A percentile compares a stretch with the other conserved stretches of the same genome.
Conservation (phyloP, 2,329 filamentous ascomycete species). For the Fusarium clavum region DNA sequence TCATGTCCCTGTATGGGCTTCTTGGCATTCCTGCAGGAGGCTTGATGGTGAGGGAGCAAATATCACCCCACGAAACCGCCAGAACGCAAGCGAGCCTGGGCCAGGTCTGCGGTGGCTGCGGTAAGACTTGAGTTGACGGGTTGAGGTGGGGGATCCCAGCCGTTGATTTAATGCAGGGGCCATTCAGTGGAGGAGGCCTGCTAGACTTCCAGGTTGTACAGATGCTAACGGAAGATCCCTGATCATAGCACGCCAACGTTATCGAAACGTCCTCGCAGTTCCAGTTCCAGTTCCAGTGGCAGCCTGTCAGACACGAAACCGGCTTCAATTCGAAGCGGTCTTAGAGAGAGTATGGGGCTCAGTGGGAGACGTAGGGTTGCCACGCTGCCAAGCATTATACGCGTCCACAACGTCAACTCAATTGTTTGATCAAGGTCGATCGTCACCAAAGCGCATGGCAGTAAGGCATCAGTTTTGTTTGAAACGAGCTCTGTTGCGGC, state of each 20-base stretch:
- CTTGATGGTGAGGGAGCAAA: slow-evolving; percentile 41
- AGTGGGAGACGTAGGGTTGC: slow-evolving; percentile 15
- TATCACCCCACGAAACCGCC: slow-evolving; percentile 46
- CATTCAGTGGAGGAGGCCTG: slow-evolving; percentile 29
- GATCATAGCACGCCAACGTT: slow-evolving; percentile 38
- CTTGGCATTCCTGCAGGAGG: slow-evolving; percentile 34
- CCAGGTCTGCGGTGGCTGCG: slow-evolving; percentile 43
- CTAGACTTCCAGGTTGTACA: neutral
- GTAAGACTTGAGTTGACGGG: slow-evolving; percentile 31
- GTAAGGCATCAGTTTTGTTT: slow-evolving; percentile 23
- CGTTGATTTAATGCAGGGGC: slow-evolving; percentile 45
- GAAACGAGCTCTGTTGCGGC: slow-evolving; percentile 11
- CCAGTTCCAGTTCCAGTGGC: slow-evolving; percentile 3
- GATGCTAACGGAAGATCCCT: slow-evolving; percentile 11
- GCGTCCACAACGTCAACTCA: slow-evolving; percentile 5
- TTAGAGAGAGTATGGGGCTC: slow-evolving; percentile 2
- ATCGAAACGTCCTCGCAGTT: slow-evolving; percentile 3
- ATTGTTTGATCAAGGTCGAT: slow-evolving; percentile 25
- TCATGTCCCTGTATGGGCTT: slow-evolving; percentile 12
- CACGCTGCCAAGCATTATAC: slow-evolving; percentile 21
- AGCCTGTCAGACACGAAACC: slow-evolving; percentile 26
- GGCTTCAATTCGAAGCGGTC: slow-evolving; percentile 21
- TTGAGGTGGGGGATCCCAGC: slow-evolving; percentile 36
- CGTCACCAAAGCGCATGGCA: slow-evolving; percentile 14
- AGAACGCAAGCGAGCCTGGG: slow-evolving; percentile 41